Conservation (phyloP, 2,329 filamentous ascomycete species). For the Emericellopsis atlantica region DNA sequence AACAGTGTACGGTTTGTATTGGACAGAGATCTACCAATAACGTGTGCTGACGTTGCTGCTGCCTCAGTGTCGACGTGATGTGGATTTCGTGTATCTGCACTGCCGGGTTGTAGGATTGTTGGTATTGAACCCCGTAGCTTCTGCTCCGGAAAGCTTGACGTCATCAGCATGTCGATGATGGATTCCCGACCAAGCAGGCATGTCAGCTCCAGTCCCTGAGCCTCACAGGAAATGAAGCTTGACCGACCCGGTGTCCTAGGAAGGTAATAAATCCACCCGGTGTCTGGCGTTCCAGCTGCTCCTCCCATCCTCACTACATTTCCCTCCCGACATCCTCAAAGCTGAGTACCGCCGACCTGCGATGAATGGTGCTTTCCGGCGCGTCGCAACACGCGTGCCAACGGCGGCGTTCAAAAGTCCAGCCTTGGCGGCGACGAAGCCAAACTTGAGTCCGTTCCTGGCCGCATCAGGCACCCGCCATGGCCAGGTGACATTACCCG, state of each 20-base stretch:
- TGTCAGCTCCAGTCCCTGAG: neutral
- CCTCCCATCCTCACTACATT: neutral
- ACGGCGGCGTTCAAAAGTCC: neutral
- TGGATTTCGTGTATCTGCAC: too few species aligned
- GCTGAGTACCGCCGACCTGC: neutral
- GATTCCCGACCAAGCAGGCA: neutral
- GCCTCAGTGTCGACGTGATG: too few species aligned
- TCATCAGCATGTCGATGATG: neutral
- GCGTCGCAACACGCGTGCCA: constrained; percentile 1
- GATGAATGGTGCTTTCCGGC: neutral
- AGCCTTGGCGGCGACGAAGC: neutral
- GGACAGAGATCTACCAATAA: too few species aligned
- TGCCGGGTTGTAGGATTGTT: too few species aligned
- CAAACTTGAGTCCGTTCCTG: neutral
- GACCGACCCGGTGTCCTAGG: neutral
- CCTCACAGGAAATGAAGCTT: too few species aligned
- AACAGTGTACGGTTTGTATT: too few species aligned
- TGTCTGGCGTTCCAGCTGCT: neutral
- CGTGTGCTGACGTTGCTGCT: too few species aligned
- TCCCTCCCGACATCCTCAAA: neutral
- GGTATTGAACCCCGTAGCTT: neutral
- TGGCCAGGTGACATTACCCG: neutral
- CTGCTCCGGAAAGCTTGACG: constrained; percentile 1
- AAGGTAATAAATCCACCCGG: neutral
- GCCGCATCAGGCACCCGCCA: neutral